phyloP scores from a whole-genome alignment of 495 filamentous ascomycete species.

The Talaromyces proteolyticus region DNA sequence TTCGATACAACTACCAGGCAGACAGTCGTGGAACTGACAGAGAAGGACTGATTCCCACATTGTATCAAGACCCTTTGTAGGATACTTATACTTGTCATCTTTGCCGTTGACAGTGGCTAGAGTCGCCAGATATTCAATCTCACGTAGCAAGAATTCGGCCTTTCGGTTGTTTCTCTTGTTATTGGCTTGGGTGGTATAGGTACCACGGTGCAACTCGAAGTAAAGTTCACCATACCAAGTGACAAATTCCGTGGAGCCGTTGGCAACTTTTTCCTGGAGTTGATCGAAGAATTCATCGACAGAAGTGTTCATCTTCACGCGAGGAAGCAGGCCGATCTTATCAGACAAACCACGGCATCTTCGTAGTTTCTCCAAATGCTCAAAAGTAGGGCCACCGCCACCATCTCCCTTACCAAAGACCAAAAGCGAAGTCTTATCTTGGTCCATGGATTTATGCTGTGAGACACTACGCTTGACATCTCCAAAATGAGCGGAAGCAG shows the following conservation, averaged over 20 bases:
- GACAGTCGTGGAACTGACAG: slow-evolving; percentile 95
- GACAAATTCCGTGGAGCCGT: slow-evolving; percentile 73
- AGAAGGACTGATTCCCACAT: slow-evolving; percentile 88
- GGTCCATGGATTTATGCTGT: slow-evolving; percentile 92
- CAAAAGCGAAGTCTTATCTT: slow-evolving; percentile 79
- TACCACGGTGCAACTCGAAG: slow-evolving; percentile 93
- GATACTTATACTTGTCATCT: slow-evolving; percentile 67
- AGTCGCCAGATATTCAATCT: slow-evolving; percentile 85
- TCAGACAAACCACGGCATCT: slow-evolving; percentile 93
- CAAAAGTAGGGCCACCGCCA: slow-evolving; percentile 90
- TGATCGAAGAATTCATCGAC: slow-evolving; percentile 95
- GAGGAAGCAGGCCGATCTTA: slow-evolving; percentile 72
- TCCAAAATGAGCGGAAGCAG: slow-evolving; percentile 88
- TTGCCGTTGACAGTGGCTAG: slow-evolving; percentile 64
- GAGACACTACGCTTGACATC: slow-evolving; percentile 86
- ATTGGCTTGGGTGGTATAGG: slow-evolving; percentile 94
- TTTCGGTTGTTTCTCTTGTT: slow-evolving; percentile 93
- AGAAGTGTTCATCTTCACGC: slow-evolving; percentile 82
- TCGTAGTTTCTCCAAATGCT: slow-evolving; percentile 89
- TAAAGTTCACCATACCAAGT: slow-evolving; percentile 99
- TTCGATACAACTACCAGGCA: slow-evolving; percentile 91
- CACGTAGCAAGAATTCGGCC: slow-evolving; percentile 75
- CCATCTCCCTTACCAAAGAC: slow-evolving; percentile 97
- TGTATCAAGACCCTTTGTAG: slow-evolving; percentile 81
- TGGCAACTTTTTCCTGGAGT: slow-evolving; percentile 64